phyloP scores from a whole-genome alignment of 163 green algal genomes.

The Chlamydomonas reinhardtii region DNA sequence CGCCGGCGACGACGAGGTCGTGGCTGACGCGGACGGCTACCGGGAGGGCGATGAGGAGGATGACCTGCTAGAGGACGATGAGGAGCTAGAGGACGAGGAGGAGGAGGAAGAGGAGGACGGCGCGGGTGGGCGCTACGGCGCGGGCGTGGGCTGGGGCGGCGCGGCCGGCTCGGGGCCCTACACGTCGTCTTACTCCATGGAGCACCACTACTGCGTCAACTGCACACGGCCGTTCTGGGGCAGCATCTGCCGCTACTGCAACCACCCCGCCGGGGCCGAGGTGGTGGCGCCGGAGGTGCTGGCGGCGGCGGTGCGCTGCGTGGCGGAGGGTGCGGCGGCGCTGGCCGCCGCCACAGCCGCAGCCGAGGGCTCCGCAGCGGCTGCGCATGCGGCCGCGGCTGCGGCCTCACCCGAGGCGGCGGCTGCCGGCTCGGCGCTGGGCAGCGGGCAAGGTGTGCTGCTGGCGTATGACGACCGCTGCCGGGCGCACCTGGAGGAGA shows the following conservation, averaged over 20 bases:
- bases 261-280: constrained; percentile 5
- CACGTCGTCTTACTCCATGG: background rate
- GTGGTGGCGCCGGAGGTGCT: constrained; percentile 36
- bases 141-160: background rate
- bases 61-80: background rate
- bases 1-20: background rate
- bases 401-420: too few relatives aligned
- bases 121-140: background rate
- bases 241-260: constrained; percentile 33
- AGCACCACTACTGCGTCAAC: constrained; percentile 43
- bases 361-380: background rate
- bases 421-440: background rate
- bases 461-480: constrained; percentile 55
- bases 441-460: constrained; percentile 1
- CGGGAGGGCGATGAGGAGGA: constrained; percentile 5
- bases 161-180: background rate
- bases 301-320: constrained; percentile 16
- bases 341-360: background rate
- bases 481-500: constrained; percentile 39
- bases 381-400: background rate
- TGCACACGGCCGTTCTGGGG: constrained; percentile 50
- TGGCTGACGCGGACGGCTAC: background rate
- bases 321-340: background rate
- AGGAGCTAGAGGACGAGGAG: background rate
- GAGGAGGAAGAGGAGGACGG: constrained; percentile 19